A percentile compares a stretch with the other conserved stretches of the same genome.
Evolutionary conservation across 495 filamentous ascomycete genomes (phyloP).

Genomic region (Haplographium delicatum): DNA sequence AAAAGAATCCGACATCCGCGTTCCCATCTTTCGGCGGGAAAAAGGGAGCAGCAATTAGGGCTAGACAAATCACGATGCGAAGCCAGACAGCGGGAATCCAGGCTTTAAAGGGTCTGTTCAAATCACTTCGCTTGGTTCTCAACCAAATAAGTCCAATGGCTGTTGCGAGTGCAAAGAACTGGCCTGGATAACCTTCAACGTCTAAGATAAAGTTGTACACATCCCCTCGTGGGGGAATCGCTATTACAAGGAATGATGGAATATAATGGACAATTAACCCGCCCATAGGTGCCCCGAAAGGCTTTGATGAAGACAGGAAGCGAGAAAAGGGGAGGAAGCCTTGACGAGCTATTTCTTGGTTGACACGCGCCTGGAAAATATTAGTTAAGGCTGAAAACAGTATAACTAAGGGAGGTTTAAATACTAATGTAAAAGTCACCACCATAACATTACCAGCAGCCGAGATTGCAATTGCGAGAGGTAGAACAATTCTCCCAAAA

Average conservation of each 20-base stretch:
- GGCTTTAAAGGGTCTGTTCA: constrained; percentile 63
- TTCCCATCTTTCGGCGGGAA: constrained; percentile 43
- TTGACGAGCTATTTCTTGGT: constrained; percentile 44
- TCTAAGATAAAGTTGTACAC: constrained; percentile 72
- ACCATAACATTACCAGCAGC: constrained; percentile 75
- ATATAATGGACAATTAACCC: constrained; percentile 64
- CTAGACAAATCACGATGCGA: constrained; percentile 38
- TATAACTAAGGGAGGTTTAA: constrained; percentile 19
- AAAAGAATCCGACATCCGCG: constrained; percentile 55
- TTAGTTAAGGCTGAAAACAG: constrained; percentile 7
- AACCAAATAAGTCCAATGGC: constrained; percentile 58
- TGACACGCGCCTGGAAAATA: constrained; percentile 48
- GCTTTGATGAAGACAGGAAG: constrained; percentile 56
- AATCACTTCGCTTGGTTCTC: constrained; percentile 52
- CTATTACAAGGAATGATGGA: constrained; percentile 60
- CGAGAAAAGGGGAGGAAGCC: constrained; percentile 62
- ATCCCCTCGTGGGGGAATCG: constrained; percentile 56
- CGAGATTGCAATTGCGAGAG: constrained; percentile 60
- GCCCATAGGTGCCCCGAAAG: constrained; percentile 62
- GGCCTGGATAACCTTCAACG: constrained; percentile 64
- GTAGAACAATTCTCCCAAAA: constrained; percentile 52
- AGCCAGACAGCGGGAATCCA: constrained; percentile 52
- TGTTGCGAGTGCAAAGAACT: constrained; percentile 54
- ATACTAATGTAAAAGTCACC: constrained; percentile 60
- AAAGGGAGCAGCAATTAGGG: constrained; percentile 51